These are phyloP conservation scores for Auricularia auricula-judae DNA, from an alignment of 768 basidiomycete species.

Conservation along the genomic window DNA sequence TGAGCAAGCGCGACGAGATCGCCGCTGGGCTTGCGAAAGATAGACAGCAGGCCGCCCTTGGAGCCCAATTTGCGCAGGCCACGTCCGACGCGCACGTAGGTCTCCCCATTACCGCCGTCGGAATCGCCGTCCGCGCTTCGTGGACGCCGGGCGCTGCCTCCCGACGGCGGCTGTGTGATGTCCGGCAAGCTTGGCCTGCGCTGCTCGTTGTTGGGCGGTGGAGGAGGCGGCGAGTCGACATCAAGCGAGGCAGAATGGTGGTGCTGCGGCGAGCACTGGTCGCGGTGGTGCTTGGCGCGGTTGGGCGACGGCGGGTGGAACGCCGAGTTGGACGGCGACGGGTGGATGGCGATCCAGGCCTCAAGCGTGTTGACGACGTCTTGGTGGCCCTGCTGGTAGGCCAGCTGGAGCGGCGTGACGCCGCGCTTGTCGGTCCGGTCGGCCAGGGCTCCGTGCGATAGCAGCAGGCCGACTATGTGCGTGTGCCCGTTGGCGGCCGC, in stretches of 20 bases:
- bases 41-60: constrained; percentile 63
- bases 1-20: constrained; percentile 13
- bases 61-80: constrained; percentile 37
- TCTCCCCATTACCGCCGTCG: background rate
- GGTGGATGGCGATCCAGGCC: constrained; percentile 45
- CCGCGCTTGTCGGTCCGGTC: constrained; percentile 85
- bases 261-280: background rate
- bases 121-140: background rate
- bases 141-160: background rate
- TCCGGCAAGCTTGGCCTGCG: background rate
- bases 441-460: constrained; percentile 75
- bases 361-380: constrained; percentile 65
- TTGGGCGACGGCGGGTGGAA: background rate
- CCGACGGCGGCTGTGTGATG: background rate
- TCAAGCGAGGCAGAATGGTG: background rate
- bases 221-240: background rate
- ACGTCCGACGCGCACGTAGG: background rate
- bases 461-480: constrained; percentile 62
- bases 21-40: constrained; percentile 53
- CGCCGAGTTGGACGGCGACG: constrained; percentile 6
- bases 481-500: constrained; percentile 92
- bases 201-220: background rate
- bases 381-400: constrained; percentile 67
- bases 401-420: constrained; percentile 75
- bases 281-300: background rate